These are phyloP conservation scores for Coccinonectria pachysandricola DNA, from an alignment of 2,329 filamentous ascomycete species.

Conservation along the genomic window DNA sequence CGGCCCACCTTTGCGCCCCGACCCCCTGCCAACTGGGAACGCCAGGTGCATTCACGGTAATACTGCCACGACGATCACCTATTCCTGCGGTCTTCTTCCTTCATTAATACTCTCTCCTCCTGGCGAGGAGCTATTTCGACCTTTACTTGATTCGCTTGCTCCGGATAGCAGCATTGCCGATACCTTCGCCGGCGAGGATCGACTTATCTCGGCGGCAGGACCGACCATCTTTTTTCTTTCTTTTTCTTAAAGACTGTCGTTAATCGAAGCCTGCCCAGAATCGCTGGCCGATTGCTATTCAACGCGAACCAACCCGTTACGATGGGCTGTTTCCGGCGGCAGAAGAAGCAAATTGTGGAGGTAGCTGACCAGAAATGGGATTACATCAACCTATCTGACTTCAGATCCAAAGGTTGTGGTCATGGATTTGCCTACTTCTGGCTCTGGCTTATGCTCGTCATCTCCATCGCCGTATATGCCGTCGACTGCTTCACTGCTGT, in stretches of 20 bases:
- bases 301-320: conserved; percentile 17
- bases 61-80: no score
- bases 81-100: no score
- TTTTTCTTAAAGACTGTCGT: conserved; percentile 9
- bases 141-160: no score
- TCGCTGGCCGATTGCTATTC: conserved; percentile 5
- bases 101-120: no score
- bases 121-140: no score
- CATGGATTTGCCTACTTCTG: conserved; percentile 73
- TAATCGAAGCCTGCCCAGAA: no score
- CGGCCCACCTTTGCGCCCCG: no score
- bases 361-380: conserved; percentile 88
- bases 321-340: conserved; percentile 58
- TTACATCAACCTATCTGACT: conserved; percentile 70
- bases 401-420: conserved; percentile 71
- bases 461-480: conserved; percentile 75
- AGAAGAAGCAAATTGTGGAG: conserved; percentile 52
- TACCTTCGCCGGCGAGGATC: conserved; percentile 40
- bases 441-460: conserved; percentile 67
- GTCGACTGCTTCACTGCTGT: conserved; percentile 91
- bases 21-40: no score
- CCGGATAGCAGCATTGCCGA: conserved; percentile 27
- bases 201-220: conserved; percentile 34
- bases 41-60: no score
- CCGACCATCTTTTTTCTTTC: conserved; percentile 16